Evolutionary conservation across 164 flowering plant species (phyloP).

Genomic region (Amborella trichopoda): DNA sequence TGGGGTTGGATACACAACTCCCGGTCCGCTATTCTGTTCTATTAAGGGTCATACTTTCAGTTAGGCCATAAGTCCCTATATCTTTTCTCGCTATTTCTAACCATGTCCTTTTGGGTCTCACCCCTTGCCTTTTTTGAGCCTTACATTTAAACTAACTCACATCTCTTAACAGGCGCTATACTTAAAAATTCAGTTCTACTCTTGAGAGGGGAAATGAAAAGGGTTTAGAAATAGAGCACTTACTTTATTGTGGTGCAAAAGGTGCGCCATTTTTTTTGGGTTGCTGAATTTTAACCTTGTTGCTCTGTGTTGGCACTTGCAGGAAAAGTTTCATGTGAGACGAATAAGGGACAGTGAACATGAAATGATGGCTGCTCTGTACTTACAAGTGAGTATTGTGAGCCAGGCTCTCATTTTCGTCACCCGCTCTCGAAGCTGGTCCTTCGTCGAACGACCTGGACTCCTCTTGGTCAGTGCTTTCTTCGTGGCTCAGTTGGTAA

Average conservation of each 20-base stretch:
- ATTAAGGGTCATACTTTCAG: too few relatives aligned
- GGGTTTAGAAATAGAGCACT: neutral
- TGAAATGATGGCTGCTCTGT: constrained; percentile 81
- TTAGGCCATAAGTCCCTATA: too few relatives aligned
- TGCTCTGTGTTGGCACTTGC: constrained; percentile 6
- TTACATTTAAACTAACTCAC: too few relatives aligned
- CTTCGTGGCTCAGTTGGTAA: constrained; percentile 72
- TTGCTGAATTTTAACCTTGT: too few relatives aligned
- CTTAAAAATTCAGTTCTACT: neutral
- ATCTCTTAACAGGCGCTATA: too few relatives aligned
- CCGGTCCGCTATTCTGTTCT: too few relatives aligned
- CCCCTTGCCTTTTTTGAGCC: too few relatives aligned
- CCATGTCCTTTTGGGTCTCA: too few relatives aligned
- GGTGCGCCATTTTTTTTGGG: too few relatives aligned
- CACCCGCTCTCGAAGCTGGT: constrained; percentile 92
- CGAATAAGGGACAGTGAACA: constrained; percentile 17
- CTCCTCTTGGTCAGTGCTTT: constrained; percentile 54
- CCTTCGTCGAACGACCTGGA: constrained; percentile 84
- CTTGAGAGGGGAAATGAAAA: neutral
- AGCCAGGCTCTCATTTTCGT: constrained; percentile 96
- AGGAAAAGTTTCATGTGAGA: constrained; percentile 62
- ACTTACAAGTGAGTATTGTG: constrained; percentile 93
- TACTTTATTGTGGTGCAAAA: too few relatives aligned
- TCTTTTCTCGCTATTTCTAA: too few relatives aligned
- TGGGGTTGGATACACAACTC: too few relatives aligned